phyloP scores from a whole-genome alignment of 768 basidiomycete species.

The Xerocomus brunneocitrinus region DNA sequence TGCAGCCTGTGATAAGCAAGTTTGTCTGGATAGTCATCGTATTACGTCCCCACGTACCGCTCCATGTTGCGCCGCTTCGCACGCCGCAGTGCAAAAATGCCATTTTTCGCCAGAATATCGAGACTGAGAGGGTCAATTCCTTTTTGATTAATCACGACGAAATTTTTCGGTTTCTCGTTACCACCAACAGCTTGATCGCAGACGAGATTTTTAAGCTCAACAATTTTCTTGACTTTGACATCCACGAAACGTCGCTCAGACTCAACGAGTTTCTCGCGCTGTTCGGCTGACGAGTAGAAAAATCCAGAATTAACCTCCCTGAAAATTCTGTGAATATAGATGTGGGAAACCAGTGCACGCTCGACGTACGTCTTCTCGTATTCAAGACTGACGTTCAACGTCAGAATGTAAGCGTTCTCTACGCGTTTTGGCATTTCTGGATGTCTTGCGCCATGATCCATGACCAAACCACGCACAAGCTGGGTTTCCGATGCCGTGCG shows the following conservation, averaged over 20 bases:
- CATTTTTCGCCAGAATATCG: constrained; percentile 94
- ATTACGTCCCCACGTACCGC: constrained; percentile 49
- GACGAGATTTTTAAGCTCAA: constrained; percentile 93
- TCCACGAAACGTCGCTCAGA: constrained; percentile 94
- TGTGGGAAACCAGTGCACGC: constrained; percentile 13
- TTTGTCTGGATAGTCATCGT: constrained; percentile 22
- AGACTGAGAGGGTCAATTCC: constrained; percentile 97
- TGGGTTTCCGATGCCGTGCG: constrained; percentile 96
- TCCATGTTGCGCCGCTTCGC: constrained; percentile 99
- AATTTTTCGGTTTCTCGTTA: constrained; percentile 77
- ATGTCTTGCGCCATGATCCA: constrained; percentile 96
- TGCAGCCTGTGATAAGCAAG: constrained; percentile 58
- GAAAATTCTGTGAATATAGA: constrained; percentile 16
- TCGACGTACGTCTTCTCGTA: constrained; percentile 95
- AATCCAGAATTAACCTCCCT: constrained; percentile 99
- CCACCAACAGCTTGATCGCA: constrained; percentile 89
- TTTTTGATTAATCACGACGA: constrained; percentile 98
- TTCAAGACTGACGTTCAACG: constrained; percentile 94
- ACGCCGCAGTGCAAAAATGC: constrained; percentile 88
- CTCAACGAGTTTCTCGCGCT: constrained; percentile 97
- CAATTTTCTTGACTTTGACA: constrained; percentile 90
- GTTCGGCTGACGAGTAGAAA: constrained; percentile 98
- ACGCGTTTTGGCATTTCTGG: constrained; percentile 99
- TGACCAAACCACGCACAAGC: constrained; percentile 88
- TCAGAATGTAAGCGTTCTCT: constrained; percentile 93